These are phyloP conservation scores for Sungouiozyma intestinalis DNA, from an alignment of 805 yeast genomes.

Conservation along the genomic window DNA sequence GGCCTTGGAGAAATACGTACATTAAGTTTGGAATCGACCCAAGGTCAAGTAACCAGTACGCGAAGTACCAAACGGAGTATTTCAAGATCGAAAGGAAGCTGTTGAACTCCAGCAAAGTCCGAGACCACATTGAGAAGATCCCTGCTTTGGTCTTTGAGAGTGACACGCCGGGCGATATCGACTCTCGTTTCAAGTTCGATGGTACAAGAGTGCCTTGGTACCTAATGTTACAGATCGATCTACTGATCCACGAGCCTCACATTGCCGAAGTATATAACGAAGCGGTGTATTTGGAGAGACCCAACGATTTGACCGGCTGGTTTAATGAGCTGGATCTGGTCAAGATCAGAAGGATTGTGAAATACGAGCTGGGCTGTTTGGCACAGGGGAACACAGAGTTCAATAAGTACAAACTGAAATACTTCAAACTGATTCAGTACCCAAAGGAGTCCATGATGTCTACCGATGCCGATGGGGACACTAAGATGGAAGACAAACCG, in stretches of 20 bases:
- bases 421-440: constrained; percentile 34
- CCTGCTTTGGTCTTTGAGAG: constrained; percentile 27
- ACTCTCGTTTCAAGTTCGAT: constrained; percentile 50
- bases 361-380: constrained; percentile 59
- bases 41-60: constrained; percentile 38
- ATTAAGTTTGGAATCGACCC: constrained; percentile 78
- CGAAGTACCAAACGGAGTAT: constrained; percentile 74
- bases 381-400: constrained; percentile 39
- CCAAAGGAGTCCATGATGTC: constrained; percentile 30
- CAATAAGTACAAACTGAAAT: constrained; percentile 32
- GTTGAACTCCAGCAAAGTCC: constrained; percentile 16
- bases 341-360: constrained; percentile 55
- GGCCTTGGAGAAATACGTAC: constrained; percentile 91
- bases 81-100: constrained; percentile 37
- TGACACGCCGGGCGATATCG: constrained; percentile 28
- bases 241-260: constrained; percentile 55
- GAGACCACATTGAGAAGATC: constrained; percentile 24
- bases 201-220: constrained; percentile 62
- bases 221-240: constrained; percentile 69
- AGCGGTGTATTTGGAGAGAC: constrained; percentile 43
- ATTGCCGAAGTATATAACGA: constrained; percentile 35
- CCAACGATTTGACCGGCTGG: constrained; percentile 57
- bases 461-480: constrained; percentile 3
- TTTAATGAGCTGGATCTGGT: constrained; percentile 48
- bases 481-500: constrained; percentile 3